Evolutionary conservation across 2,329 filamentous ascomycete species (phyloP).

Genomic region (Paraphoma sp.): DNA sequence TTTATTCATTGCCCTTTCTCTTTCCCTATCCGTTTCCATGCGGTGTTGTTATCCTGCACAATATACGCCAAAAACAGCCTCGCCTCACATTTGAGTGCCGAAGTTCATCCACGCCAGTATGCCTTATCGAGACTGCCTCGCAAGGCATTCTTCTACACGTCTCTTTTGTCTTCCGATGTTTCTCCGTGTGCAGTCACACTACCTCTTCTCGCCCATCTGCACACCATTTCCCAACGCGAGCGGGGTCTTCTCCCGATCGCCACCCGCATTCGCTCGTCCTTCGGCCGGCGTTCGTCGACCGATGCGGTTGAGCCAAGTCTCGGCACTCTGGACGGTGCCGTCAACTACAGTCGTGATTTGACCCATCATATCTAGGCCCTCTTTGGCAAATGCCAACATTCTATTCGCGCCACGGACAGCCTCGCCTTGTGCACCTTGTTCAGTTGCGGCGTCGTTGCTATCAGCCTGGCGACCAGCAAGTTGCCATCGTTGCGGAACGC

Average conservation of each 20-base stretch:
- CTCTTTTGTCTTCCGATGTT: background rate
- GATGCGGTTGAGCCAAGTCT: conserved; percentile 86
- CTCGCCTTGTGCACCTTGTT: conserved; percentile 29
- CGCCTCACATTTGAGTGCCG: background rate
- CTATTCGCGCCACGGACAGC: conserved; percentile 70
- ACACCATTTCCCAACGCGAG: conserved; percentile 7
- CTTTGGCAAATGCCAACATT: conserved; percentile 84
- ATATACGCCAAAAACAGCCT: background rate
- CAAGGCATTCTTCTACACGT: background rate
- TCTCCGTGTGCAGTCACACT: background rate
- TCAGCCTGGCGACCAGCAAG: conserved; percentile 65
- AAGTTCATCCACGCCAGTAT: background rate
- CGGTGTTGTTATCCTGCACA: background rate
- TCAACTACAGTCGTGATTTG: conserved; percentile 89
- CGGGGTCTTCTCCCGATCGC: conserved; percentile 21
- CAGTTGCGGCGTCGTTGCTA: conserved; percentile 3
- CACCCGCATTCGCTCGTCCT: background rate
- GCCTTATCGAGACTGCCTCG: background rate
- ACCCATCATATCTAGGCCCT: conserved; percentile 91
- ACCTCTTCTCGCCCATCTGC: conserved; percentile 11
- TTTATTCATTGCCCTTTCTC: too few species aligned
- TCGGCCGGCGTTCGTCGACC: conserved; percentile 50
- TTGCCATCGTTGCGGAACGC: conserved; percentile 82
- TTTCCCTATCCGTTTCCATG: background rate
- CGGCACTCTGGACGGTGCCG: conserved; percentile 87